A percentile compares a stretch with the other conserved stretches of the same genome.
These are phyloP conservation scores for Casuarina cunninghamiana DNA, from an alignment of 306 rosid species.

Conservation along the genomic window DNA sequence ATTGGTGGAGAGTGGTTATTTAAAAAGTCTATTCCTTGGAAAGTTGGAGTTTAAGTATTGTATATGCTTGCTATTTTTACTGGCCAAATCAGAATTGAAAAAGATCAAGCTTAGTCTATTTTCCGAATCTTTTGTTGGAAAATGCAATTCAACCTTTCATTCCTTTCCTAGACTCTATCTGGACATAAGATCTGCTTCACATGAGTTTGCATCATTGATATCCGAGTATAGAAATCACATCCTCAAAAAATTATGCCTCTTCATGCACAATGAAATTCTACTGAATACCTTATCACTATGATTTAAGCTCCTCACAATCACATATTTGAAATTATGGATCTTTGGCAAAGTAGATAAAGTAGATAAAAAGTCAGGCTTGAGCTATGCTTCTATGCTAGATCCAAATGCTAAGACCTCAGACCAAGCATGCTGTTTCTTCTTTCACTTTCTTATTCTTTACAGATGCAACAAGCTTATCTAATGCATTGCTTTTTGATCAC, in stretches of 20 bases:
- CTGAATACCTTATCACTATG: neutral
- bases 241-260: no score
- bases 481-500: neutral
- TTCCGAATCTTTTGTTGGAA: neutral
- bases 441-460: neutral
- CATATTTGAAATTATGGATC: neutral
- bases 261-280: neutral
- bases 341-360: neutral
- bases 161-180: neutral
- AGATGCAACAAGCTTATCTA: neutral
- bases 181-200: neutral
- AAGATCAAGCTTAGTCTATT: neutral
- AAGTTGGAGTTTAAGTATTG: neutral
- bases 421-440: neutral
- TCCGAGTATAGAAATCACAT: neutral
- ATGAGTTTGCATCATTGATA: neutral
- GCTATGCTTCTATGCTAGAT: neutral
- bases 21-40: neutral
- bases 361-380: neutral
- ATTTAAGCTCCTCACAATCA: neutral
- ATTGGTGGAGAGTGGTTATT: neutral
- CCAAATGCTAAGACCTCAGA: neutral
- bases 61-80: neutral
- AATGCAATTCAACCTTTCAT: neutral
- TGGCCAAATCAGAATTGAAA: neutral